Conservation (phyloP, 2,329 filamentous ascomycete genomes). For the Amphichorda felina region DNA sequence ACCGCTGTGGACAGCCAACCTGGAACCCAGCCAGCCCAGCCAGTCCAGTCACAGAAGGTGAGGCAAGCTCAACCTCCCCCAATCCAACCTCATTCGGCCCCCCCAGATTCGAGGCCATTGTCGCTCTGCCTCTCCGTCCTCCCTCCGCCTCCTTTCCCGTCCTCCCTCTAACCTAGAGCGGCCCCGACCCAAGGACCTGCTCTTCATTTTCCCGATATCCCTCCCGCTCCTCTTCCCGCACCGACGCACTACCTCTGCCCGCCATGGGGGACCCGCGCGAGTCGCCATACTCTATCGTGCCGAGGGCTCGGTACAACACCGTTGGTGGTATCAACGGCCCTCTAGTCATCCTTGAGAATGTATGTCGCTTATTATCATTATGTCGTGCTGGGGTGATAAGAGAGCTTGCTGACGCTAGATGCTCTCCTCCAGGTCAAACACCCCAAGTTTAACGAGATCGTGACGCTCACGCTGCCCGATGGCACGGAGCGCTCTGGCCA, state of each 20-base stretch:
- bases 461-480: slow-evolving; percentile 90
- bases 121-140: background rate
- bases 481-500: slow-evolving; percentile 88
- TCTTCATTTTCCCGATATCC: background rate
- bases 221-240: slow-evolving; percentile 2
- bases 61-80: slow-evolving; percentile 26
- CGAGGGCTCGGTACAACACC: slow-evolving; percentile 85
- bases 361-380: slow-evolving; percentile 21
- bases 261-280: slow-evolving; percentile 45
- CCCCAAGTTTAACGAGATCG: slow-evolving; percentile 95
- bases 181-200: background rate
- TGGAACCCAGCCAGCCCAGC: no score
- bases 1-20: no score
- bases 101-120: background rate
- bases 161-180: background rate
- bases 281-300: slow-evolving; percentile 47
- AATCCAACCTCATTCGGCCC: background rate
- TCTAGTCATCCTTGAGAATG: slow-evolving; percentile 94
- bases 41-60: background rate
- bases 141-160: background rate
- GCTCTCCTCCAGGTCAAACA: slow-evolving; percentile 69
- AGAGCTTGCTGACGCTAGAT: slow-evolving; percentile 9
- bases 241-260: slow-evolving; percentile 8
- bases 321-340: slow-evolving; percentile 97
- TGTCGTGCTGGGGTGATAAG: slow-evolving; percentile 2